Evolutionary conservation across 768 basidiomycete species (phyloP), one percentile per base, ranked within the genome.

Genomic region (Suillus paluster): DNA sequence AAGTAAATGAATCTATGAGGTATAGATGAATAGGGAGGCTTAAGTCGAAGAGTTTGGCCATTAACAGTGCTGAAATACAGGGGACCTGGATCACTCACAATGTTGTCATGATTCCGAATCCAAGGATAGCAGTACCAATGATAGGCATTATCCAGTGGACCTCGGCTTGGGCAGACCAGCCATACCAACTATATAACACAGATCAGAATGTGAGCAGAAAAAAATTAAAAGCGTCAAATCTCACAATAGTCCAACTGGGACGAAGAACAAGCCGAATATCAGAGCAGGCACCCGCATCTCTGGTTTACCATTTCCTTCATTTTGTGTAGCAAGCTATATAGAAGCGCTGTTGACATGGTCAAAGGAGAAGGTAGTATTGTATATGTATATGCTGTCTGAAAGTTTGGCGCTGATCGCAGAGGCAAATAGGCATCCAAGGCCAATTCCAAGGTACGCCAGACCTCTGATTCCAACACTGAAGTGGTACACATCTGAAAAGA

Each of bases 141-240:
- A 90, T 87, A 9, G 89, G 89, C 85, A 90, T 86, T 36, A 91
- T 89, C 89, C 88, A 91, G 67, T 91, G 89, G 0, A 85, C 64
- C 49, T 74, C 75, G 0, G 84, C 83, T 61, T 88, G 77, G 3
- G 90, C 90, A 19, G 90, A 89, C 91, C 90, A 92, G 21, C 91
- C 91, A 67, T 90, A 92, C 91, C 90, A 90, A 63, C 88, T 90
- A 58, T 30, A 30, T 30, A 30, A 1, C 52, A 30, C 39, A 30
- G 25, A 39, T 66, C 52, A 67, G 21, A 12, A 12, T 30, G 34
- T 30, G 56, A 14, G 45, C 30, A 30, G 30, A 30, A 30, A 42
- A 58, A 38, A n/a, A 25, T 21, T n/a, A 17, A 10, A 38, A 14
- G 12, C 36, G 12, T 10, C n/a, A 38, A 14, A 14, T 78, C 87